These are phyloP conservation scores for Populus tomentosa DNA, from an alignment of 441 rosid genomes.

Conservation along the genomic window DNA sequence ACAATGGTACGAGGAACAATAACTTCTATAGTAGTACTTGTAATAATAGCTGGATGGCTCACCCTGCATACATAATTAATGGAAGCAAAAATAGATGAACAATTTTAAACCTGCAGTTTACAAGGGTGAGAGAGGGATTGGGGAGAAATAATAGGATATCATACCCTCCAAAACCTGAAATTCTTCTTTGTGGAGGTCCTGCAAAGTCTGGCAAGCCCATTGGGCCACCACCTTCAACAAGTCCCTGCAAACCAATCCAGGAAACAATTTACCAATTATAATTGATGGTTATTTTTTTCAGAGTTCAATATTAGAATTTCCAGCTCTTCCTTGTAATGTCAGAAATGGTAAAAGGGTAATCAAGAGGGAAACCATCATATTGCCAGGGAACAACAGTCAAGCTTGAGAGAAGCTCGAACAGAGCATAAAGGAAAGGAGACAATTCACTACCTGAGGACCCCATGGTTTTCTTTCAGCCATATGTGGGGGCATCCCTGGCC, in stretches of 20 bases:
- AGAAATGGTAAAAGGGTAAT: neutral
- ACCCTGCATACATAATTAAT: constrained; percentile 24
- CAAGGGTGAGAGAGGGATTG: neutral
- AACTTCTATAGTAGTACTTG: constrained; percentile 72
- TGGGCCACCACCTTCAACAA: constrained; percentile 36
- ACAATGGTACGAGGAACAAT: constrained; percentile 68
- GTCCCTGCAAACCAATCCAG: constrained; percentile 39
- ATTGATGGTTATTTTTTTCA: neutral
- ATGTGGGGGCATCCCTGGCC: constrained; percentile 49
- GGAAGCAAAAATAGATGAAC: neutral
- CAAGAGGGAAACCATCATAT: neutral
- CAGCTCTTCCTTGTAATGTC: neutral
- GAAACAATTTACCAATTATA: neutral
- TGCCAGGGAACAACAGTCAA: neutral
- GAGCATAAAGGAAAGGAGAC: constrained; percentile 5
- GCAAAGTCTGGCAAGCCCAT: constrained; percentile 51
- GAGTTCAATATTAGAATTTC: neutral
- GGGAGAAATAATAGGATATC: neutral
- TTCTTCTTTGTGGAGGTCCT: constrained; percentile 52
- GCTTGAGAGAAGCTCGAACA: neutral
- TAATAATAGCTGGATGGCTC: constrained; percentile 57
- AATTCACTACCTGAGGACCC: constrained; percentile 56
- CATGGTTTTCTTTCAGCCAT: constrained; percentile 57
- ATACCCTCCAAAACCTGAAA: constrained; percentile 57
- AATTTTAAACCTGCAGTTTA: constrained; percentile 4